These are phyloP conservation scores for Geosmithia flava DNA, from an alignment of 2,329 filamentous ascomycete genomes.

Conservation along the genomic window DNA sequence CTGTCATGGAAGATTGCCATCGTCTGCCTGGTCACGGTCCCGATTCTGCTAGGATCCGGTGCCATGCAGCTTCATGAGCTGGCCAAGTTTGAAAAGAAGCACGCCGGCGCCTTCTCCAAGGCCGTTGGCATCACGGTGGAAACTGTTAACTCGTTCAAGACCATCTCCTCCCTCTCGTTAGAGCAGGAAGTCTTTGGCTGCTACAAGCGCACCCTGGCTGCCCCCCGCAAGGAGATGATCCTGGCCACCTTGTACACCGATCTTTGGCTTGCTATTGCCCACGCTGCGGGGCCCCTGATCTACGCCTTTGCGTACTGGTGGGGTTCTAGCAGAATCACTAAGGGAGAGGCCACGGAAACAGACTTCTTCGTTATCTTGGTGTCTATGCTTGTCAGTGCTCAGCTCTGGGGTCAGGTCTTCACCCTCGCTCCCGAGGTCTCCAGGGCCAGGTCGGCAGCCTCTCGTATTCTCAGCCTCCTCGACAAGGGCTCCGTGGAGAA, in stretches of 20 bases:
- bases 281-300: constrained; percentile 51
- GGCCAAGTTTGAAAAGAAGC: constrained; percentile 47
- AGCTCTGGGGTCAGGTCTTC: constrained; percentile 65
- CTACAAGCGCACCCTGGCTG: constrained; percentile 37
- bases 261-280: constrained; percentile 47
- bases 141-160: constrained; percentile 53
- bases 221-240: constrained; percentile 40
- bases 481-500: constrained; percentile 24
- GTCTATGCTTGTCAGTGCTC: constrained; percentile 59
- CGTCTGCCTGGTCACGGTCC: constrained; percentile 57
- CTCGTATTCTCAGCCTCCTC: constrained; percentile 40
- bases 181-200: constrained; percentile 38
- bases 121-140: constrained; percentile 55
- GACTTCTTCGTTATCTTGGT: constrained; percentile 68
- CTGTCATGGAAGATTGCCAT: constrained; percentile 67
- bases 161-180: constrained; percentile 41
- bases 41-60: constrained; percentile 55
- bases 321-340: constrained; percentile 58
- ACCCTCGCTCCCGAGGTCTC: constrained; percentile 65
- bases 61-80: constrained; percentile 56
- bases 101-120: constrained; percentile 50
- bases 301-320: constrained; percentile 74
- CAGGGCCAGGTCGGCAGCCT: constrained; percentile 48
- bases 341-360: constrained; percentile 48
- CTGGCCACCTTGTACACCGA: constrained; percentile 38